Percentiles rank a stretch among this genome's conserved stretches.
phyloP scores from a whole-genome alignment of 306 rosid genomes.

The Quercus glauca region DNA sequence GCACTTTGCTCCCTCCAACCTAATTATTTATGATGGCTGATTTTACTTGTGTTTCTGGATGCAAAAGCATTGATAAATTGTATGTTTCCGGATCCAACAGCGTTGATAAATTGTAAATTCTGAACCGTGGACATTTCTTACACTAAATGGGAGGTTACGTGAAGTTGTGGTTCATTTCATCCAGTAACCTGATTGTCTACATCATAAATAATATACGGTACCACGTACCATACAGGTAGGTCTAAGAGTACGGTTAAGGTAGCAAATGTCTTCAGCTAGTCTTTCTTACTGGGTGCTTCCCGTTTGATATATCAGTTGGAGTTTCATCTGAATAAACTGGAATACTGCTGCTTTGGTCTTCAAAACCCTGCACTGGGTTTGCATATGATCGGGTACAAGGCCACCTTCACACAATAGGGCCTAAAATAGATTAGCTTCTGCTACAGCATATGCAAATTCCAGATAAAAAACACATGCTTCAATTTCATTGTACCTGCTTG shows the following conservation, averaged over 20 bases:
- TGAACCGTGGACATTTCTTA: not conserved
- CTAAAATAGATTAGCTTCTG: conserved; percentile 3
- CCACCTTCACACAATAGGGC: conserved; percentile 32
- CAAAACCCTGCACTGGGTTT: conserved; percentile 45
- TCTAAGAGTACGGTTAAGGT: not conserved
- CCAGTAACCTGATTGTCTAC: not conserved
- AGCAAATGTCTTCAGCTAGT: conserved; percentile 15
- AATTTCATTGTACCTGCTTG: conserved; percentile 39
- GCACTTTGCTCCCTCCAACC: not conserved
- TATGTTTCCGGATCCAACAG: too few species aligned
- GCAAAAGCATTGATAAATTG: not conserved
- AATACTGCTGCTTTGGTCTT: conserved; percentile 33
- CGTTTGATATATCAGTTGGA: conserved; percentile 30
- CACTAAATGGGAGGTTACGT: not conserved
- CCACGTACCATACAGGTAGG: not conserved
- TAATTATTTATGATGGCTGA: not conserved
- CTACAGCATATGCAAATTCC: not conserved
- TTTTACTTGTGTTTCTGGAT: not conserved
- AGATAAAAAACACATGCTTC: not conserved
- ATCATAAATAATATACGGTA: not conserved
- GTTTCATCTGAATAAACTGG: conserved; percentile 18
- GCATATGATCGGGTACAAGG: conserved; percentile 52
- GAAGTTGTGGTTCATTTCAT: not conserved
- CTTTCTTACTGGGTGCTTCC: conserved; percentile 36
- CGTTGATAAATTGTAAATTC: too few species aligned